Evolutionary conservation across 163 green algal genomes (phyloP).

Genomic region (Coccomyxa subellipsoidea): DNA sequence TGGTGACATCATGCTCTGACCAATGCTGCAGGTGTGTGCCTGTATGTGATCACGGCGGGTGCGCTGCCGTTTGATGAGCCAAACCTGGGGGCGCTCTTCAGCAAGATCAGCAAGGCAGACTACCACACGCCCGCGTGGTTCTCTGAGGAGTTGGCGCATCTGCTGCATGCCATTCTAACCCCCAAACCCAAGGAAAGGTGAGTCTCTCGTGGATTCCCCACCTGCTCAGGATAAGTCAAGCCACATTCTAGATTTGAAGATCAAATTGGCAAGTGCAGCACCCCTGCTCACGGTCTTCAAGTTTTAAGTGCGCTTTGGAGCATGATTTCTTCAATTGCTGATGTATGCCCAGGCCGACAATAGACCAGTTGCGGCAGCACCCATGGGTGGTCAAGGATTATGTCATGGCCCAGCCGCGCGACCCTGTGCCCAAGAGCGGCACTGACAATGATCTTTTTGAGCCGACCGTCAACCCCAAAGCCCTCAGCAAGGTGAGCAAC

Average conservation of each 20-base stretch:
- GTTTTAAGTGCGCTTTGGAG: too few species aligned
- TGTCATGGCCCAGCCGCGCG: not conserved
- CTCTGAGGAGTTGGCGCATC: constrained; percentile 2
- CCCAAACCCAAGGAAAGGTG: not conserved
- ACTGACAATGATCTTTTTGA: constrained; percentile 1
- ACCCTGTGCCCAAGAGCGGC: not conserved
- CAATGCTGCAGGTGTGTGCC: constrained; percentile 34
- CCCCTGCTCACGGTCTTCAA: too few species aligned
- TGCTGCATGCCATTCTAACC: not conserved
- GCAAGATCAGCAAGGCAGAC: constrained; percentile 30
- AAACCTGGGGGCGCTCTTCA: constrained; percentile 34
- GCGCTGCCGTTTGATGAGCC: constrained; percentile 55
- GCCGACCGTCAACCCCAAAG: not conserved
- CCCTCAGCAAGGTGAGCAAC: not conserved
- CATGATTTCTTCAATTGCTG: too few species aligned
- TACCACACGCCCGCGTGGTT: constrained; percentile 38
- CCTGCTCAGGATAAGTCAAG: not conserved
- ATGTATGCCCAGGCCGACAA: constrained; percentile 13
- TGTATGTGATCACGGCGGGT: constrained; percentile 51
- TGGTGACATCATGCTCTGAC: not conserved
- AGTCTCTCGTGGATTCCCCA: not conserved
- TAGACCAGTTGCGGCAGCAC: constrained; percentile 14
- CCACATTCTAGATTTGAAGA: not conserved
- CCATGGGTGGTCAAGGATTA: constrained; percentile 17
- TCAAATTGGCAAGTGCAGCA: not conserved